Evolutionary conservation across 2,329 filamentous ascomycete genomes (phyloP).

Genomic region (Teratosphaeria zuluensis): DNA sequence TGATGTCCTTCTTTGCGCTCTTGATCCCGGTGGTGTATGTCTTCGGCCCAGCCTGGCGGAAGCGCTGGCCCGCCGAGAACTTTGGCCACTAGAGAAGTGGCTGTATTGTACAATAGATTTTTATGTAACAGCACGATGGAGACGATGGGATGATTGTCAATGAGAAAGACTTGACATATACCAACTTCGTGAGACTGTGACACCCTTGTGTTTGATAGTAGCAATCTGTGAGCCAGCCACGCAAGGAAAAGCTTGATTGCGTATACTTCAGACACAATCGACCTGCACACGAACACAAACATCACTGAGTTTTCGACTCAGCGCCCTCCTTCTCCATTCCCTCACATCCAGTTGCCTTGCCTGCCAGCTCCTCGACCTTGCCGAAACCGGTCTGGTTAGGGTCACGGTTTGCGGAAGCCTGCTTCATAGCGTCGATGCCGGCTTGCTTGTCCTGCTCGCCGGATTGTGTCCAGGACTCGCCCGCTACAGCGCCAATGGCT

Average conservation of each 20-base stretch:
- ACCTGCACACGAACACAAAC: background rate
- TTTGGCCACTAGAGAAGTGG: background rate
- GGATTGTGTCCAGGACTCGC: constrained; percentile 54
- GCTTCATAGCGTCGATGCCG: constrained; percentile 54
- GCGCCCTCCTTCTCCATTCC: constrained; percentile 58
- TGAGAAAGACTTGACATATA: too few species aligned
- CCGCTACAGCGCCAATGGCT: constrained; percentile 52
- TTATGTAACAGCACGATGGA: background rate
- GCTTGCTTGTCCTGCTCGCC: constrained; percentile 56
- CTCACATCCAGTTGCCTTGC: constrained; percentile 55
- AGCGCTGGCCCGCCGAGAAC: constrained; percentile 11
- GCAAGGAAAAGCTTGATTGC: background rate
- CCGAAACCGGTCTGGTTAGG: constrained; percentile 47
- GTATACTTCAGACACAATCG: background rate
- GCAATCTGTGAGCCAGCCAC: too few species aligned
- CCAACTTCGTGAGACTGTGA: too few species aligned
- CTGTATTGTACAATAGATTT: background rate
- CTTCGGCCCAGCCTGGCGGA: constrained; percentile 13
- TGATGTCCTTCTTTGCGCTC: constrained; percentile 16
- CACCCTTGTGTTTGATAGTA: too few species aligned
- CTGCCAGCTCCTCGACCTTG: constrained; percentile 54
- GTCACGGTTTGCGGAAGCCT: constrained; percentile 49
- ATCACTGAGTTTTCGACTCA: constrained; percentile 14
- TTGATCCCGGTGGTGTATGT: constrained; percentile 19
- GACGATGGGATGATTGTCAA: background rate